Base-by-base conservation (phyloP, 1,284 basidiomycete species). In the Ustilago xerochloae region DNA sequence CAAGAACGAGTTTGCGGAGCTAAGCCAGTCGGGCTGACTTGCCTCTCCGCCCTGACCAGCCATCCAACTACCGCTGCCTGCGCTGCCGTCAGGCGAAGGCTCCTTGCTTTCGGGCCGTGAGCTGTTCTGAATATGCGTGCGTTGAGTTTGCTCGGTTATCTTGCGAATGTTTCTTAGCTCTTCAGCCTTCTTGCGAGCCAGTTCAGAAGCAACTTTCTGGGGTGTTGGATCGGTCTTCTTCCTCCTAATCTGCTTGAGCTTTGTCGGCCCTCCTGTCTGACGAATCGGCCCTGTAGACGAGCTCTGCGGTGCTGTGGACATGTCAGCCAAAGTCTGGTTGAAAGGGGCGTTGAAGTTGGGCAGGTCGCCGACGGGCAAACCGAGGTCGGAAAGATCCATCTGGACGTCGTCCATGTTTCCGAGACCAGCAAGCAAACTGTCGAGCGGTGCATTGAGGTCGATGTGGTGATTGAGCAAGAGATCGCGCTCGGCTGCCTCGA, bases 371-470 rank as follows among this genome's bases (percentile, higher is more conserved):
- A 54, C 56, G 15, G 67, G 63, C 39, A 68, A n/a, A 0, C 67
- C 67, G 29, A 71, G 49, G 38, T 71, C 72, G 18, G 63, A 48
- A 3, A 69, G 50, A 39, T 77, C 70, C 63, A 77, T 74, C 56
- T 73, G 68, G 1, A 75, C 54, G 43, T 74, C 64, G 18, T 78
- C 76, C 59, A 65, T 68, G 32, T 52, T 61, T 24, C 71, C 70
- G 6, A 78, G 60, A 5, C 74, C 76, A 20, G 65, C 73, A 0
- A 78, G 60, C 29, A 76, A 46, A 32, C 70, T 70, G 54, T 76
- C 67, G 38, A 75, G 61, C 3, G 76, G 74, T 45, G 73, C 76
- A n/a, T 71, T 59, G 48, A 78, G 65, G 29, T 78, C 76, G 48
- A 76, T 66, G 35, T 73, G 60, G 26, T 75, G 74, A 33, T 76